Evolutionary conservation across 1,139 yeast species (phyloP).

Genomic region (Geotrichum histeridarum): DNA sequence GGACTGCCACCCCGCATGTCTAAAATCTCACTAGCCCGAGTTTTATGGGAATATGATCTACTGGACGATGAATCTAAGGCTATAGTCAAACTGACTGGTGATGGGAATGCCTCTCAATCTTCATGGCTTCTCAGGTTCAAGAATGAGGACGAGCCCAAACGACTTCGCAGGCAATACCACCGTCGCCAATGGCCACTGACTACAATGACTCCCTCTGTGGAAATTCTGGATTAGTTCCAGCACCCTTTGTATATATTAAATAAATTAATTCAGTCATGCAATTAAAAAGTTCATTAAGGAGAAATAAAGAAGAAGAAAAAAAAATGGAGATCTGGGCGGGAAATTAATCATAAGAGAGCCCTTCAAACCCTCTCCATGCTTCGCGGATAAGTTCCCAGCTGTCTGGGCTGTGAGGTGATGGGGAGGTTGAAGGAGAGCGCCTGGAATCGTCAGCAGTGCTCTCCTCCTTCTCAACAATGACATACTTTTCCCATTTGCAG

Average conservation of each 20-base stretch:
- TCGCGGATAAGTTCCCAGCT: constrained; percentile 62
- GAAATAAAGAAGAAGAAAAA: background rate
- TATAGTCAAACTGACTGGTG: constrained; percentile 32
- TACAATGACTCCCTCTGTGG: constrained; percentile 35
- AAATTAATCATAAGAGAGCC: constrained; percentile 21
- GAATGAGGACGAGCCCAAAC: constrained; percentile 45
- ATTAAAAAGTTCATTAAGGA: background rate
- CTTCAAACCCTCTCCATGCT: constrained; percentile 68
- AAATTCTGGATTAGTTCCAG: constrained; percentile 36
- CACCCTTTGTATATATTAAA: background rate
- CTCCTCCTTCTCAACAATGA: constrained; percentile 49
- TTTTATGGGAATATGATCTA: constrained; percentile 44
- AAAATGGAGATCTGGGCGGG: background rate
- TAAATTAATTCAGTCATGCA: background rate
- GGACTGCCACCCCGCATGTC: constrained; percentile 40
- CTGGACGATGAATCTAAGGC: constrained; percentile 36
- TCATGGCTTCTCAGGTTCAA: constrained; percentile 49
- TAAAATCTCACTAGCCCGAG: constrained; percentile 31
- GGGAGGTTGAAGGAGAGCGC: constrained; percentile 19
- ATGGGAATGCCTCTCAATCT: constrained; percentile 33
- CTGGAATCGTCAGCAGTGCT: constrained; percentile 24
- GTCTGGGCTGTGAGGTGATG: constrained; percentile 10
- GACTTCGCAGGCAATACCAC: constrained; percentile 54
- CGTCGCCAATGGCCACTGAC: constrained; percentile 44
- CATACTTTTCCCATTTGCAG: constrained; percentile 82